Evolutionary conservation across 2,329 filamentous ascomycete genomes (phyloP).

Genomic region (Trichoderma guizhouense): DNA sequence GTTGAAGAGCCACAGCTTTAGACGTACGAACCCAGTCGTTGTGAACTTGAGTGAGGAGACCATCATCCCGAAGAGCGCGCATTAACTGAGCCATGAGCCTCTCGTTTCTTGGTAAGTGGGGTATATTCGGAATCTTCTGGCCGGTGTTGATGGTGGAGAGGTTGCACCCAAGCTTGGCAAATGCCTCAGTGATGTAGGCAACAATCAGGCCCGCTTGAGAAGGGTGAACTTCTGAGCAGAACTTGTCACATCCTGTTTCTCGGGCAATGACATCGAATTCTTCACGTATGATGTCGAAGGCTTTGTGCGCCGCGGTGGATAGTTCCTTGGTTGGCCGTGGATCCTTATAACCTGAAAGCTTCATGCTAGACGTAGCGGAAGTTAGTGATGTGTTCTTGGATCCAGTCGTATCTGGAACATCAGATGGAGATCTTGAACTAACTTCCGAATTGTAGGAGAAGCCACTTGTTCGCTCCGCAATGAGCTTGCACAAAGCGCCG

Average conservation of each 20-base stretch:
- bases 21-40: background rate
- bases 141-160: background rate
- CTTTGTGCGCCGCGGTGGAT: background rate
- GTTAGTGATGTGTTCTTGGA: background rate
- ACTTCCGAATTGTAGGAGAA: background rate
- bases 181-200: background rate
- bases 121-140: background rate
- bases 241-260: background rate
- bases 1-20: background rate
- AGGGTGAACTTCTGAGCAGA: background rate
- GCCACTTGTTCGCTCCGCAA: background rate
- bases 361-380: background rate
- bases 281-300: background rate
- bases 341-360: background rate
- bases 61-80: background rate
- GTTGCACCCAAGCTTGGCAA: background rate
- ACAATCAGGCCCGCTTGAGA: background rate
- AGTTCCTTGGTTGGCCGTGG: background rate
- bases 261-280: background rate
- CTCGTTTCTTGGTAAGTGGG: background rate
- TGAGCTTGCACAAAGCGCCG: background rate
- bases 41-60: background rate
- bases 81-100: background rate
- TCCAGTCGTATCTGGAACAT: background rate
- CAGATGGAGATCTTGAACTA: background rate